Conservation (phyloP, 768 basidiomycete species). For the Lactifluus pinguis region DNA sequence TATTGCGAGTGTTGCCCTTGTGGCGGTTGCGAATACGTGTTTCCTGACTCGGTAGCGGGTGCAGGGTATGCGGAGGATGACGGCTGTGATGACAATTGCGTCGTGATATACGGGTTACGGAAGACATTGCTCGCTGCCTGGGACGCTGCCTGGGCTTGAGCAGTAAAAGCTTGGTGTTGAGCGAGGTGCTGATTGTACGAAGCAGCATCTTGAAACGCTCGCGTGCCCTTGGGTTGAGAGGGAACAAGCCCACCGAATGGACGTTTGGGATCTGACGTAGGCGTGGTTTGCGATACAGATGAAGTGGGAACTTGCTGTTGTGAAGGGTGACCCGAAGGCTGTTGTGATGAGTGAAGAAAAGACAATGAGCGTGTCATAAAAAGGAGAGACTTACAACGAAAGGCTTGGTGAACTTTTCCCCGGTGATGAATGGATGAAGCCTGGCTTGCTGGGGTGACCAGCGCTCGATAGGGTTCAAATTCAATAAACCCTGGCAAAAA, state of each 20-base stretch:
- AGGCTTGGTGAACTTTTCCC: slow-evolving; percentile 87
- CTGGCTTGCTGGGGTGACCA: slow-evolving; percentile 98
- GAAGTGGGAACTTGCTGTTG: slow-evolving; percentile 21
- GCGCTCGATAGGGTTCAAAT: slow-evolving; percentile 88
- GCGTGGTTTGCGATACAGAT: slow-evolving; percentile 28
- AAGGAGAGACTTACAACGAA: slow-evolving; percentile 51
- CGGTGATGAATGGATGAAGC: slow-evolving; percentile 95
- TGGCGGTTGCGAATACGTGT: slow-evolving; percentile 11
- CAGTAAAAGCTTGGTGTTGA: slow-evolving; percentile 89
- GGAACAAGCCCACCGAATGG: slow-evolving; percentile 91
- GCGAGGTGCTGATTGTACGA: slow-evolving; percentile 90
- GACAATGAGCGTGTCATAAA: not conserved
- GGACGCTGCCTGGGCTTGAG: slow-evolving; percentile 68
- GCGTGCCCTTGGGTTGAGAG: slow-evolving; percentile 75
- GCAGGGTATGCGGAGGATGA: slow-evolving; percentile 24
- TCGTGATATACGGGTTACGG: slow-evolving; percentile 75
- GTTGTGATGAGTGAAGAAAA: not conserved
- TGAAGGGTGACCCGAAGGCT: slow-evolving; percentile 22
- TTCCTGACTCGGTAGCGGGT: slow-evolving; percentile 25
- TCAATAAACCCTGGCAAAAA: slow-evolving; percentile 89
- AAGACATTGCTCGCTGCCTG: slow-evolving; percentile 61
- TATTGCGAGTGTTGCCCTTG: slow-evolving; percentile 22
- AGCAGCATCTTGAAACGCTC: slow-evolving; percentile 87
- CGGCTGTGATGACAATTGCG: slow-evolving; percentile 27
- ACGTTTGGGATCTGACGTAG: slow-evolving; percentile 60